Evolutionary conservation across 768 basidiomycete genomes (phyloP).

Genomic region (Hysterangium stoloniferum): DNA sequence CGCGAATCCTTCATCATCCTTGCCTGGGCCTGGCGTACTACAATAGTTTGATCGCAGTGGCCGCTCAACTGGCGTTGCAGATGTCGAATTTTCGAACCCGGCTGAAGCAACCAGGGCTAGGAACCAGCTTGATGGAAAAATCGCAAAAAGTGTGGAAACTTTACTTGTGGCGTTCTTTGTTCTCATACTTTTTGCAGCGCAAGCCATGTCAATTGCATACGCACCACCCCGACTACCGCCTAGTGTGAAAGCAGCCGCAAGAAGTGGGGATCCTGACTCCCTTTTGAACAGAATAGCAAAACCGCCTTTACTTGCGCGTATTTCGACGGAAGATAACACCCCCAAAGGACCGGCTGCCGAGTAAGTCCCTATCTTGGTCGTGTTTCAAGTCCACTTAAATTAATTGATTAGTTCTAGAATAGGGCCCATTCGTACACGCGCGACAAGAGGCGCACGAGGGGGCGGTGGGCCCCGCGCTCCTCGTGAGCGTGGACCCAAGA

Average conservation of each 20-base stretch:
- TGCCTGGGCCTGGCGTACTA: conserved; percentile 28
- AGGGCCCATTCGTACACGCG: conserved; percentile 40
- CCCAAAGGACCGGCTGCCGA: conserved; percentile 18
- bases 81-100: conserved; percentile 69
- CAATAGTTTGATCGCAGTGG: conserved; percentile 90
- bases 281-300: conserved; percentile 72
- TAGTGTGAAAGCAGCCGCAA: conserved; percentile 36
- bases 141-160: conserved; percentile 64
- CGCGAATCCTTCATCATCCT: conserved; percentile 24
- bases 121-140: conserved; percentile 76
- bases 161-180: conserved; percentile 4
- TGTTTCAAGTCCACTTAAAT: neutral
- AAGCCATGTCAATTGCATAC: conserved; percentile 68
- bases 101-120: conserved; percentile 78
- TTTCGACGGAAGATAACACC: conserved; percentile 6
- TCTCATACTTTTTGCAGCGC: conserved; percentile 38
- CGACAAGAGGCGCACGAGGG: conserved; percentile 27
- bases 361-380: conserved; percentile 29
- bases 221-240: conserved; percentile 27
- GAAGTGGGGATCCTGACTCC: conserved; percentile 39
- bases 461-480: conserved; percentile 23
- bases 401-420: neutral
- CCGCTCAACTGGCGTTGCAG: conserved; percentile 78
- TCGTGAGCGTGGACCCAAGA: conserved; percentile 28
- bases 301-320: conserved; percentile 57